Conservation (phyloP, 2,329 filamentous ascomycete genomes). For the Aspergillus sp. region DNA sequence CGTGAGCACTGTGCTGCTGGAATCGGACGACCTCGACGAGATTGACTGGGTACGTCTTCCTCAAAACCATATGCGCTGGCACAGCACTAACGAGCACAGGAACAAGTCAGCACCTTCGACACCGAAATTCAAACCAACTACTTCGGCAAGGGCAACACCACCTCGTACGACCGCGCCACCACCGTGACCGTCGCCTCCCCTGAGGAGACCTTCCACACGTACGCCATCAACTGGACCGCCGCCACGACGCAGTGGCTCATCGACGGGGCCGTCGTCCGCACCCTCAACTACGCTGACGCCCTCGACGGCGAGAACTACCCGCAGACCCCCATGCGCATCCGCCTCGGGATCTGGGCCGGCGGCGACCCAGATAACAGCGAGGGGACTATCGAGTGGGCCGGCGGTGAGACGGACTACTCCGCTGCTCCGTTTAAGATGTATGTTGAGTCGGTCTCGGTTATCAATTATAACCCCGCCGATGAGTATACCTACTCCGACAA, state of each 20-base stretch:
- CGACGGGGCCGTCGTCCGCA: constrained; percentile 60
- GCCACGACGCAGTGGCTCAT: constrained; percentile 63
- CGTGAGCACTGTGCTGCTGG: constrained; percentile 83
- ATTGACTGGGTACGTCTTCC: constrained; percentile 91
- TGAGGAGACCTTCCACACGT: constrained; percentile 44
- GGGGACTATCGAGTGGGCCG: constrained; percentile 66
- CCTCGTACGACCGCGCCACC: constrained; percentile 76
- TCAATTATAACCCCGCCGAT: constrained; percentile 4
- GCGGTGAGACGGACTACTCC: constrained; percentile 64
- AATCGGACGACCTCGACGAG: constrained; percentile 90
- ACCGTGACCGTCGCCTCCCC: constrained; percentile 67
- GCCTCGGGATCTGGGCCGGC: constrained; percentile 68
- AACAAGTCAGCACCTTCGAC: constrained; percentile 33
- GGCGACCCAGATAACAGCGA: constrained; percentile 46
- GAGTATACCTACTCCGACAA: background rate
- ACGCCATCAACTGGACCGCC: constrained; percentile 62
- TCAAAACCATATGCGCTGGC: too few species aligned
- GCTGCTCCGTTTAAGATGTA: constrained; percentile 71
- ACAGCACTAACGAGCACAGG: constrained; percentile 17
- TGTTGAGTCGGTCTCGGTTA: background rate
- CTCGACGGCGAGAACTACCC: constrained; percentile 60
- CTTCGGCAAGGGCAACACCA: constrained; percentile 86
- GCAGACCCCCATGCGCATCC: constrained; percentile 71
- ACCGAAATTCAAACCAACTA: constrained; percentile 73
- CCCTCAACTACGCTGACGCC: constrained; percentile 59